Percentiles rank a stretch among this genome's conserved stretches.
Evolutionary conservation across 495 filamentous ascomycete species (phyloP).

Genomic region (Neurospora sp.): DNA sequence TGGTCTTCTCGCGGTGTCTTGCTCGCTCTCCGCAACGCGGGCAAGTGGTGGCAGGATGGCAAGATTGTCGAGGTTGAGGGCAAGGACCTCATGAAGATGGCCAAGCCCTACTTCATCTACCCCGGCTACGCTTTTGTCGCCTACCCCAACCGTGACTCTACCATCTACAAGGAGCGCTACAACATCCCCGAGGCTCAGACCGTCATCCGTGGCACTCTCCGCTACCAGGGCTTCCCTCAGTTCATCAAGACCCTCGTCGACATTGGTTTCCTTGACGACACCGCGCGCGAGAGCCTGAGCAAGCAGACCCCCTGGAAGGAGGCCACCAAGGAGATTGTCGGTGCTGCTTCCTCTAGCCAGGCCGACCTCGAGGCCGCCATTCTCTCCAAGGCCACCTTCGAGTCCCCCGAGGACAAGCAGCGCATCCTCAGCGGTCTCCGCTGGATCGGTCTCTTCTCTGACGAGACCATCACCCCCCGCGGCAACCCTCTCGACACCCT

Average conservation of each 20-base stretch:
- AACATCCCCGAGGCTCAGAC: conserved; percentile 77
- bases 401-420: conserved; percentile 58
- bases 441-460: conserved; percentile 85
- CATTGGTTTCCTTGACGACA: conserved; percentile 71
- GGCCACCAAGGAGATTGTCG: conserved; percentile 63
- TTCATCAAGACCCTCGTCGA: conserved; percentile 81
- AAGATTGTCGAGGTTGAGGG: conserved; percentile 49
- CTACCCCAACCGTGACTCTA: conserved; percentile 90
- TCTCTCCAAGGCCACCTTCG: conserved; percentile 63
- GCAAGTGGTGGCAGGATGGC: conserved; percentile 72
- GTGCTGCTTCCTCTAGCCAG: conserved; percentile 49
- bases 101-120: conserved; percentile 89
- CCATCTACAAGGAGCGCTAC: conserved; percentile 77
- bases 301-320: conserved; percentile 65
- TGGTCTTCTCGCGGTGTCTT: conserved; percentile 77
- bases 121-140: conserved; percentile 81
- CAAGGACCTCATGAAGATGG: conserved; percentile 69
- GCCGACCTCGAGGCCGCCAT: conserved; percentile 64
- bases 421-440: conserved; percentile 66
- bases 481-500: conserved; percentile 83
- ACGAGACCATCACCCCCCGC: conserved; percentile 58
- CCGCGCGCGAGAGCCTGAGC: conserved; percentile 49
- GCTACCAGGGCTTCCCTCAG: conserved; percentile 81
- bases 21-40: conserved; percentile 76
- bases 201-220: conserved; percentile 61